Evolutionary conservation across 2,329 filamentous ascomycete genomes (phyloP).

Genomic region (Uncinocarpus reesii): DNA sequence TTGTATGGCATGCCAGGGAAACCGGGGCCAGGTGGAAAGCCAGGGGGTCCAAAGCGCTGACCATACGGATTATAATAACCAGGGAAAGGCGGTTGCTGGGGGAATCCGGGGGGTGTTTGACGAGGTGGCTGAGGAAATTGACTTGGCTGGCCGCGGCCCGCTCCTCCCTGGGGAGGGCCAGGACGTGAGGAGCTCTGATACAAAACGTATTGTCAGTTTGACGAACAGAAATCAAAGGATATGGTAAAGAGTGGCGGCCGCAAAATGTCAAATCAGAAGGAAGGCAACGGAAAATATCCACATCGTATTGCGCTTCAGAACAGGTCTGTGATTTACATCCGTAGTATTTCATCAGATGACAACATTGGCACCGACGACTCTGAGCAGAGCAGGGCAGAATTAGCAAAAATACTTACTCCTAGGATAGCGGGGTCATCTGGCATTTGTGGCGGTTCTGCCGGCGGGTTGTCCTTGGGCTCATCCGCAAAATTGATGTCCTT

Average conservation of each 20-base stretch:
- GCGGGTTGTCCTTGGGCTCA: slow-evolving; percentile 58
- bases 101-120: slow-evolving; percentile 32
- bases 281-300: slow-evolving; percentile 99
- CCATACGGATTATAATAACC: slow-evolving; percentile 39
- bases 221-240: background rate
- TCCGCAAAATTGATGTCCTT: slow-evolving; percentile 95
- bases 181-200: slow-evolving; percentile 38
- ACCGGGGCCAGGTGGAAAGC: slow-evolving; percentile 46
- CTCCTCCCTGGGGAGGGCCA: slow-evolving; percentile 31
- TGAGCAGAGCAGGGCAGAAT: slow-evolving; percentile 9
- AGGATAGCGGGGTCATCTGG: slow-evolving; percentile 95
- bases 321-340: slow-evolving; percentile 82
- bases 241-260: background rate
- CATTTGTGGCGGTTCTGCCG: slow-evolving; percentile 64
- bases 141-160: slow-evolving; percentile 35
- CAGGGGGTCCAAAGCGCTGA: slow-evolving; percentile 40
- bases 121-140: slow-evolving; percentile 33
- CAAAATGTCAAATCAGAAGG: slow-evolving; percentile 63
- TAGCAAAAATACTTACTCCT: slow-evolving; percentile 60
- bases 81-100: slow-evolving; percentile 34
- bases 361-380: slow-evolving; percentile 12
- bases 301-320: slow-evolving; percentile 90
- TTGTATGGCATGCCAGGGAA: slow-evolving; percentile 71
- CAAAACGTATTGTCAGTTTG: slow-evolving; percentile 19
- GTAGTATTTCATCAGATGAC: slow-evolving; percentile 81